Evolutionary conservation across 441 rosid species (phyloP).

Genomic region (Adansonia rubrostipa): DNA sequence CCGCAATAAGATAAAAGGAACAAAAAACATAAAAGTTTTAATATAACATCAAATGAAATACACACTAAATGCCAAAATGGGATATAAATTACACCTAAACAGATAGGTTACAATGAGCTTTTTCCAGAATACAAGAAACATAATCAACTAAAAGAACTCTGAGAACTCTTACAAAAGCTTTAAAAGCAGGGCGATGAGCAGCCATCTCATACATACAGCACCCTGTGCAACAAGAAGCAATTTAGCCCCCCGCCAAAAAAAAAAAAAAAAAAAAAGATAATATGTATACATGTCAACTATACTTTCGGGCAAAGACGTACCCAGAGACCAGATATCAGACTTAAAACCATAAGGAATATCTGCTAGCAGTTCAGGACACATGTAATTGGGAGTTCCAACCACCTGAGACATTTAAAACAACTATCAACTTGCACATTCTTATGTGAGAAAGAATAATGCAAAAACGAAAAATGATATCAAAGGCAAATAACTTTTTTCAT

Average conservation of each 20-base stretch:
- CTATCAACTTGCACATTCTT: constrained; percentile 19
- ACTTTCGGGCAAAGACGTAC: constrained; percentile 42
- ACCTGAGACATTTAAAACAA: constrained; percentile 50
- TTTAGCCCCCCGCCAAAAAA: constrained; percentile 30
- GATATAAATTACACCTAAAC: constrained; percentile 21
- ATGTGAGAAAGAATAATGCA: constrained; percentile 16
- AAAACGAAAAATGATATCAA: neutral
- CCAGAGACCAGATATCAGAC: constrained; percentile 97
- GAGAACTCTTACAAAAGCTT: constrained; percentile 86
- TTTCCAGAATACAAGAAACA: constrained; percentile 5
- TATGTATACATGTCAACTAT: constrained; percentile 9
- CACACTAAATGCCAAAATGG: neutral
- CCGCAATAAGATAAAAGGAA: constrained; percentile 14
- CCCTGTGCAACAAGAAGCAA: constrained; percentile 57
- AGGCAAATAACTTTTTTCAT: constrained; percentile 14
- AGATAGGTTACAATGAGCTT: neutral
- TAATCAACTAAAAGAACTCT: constrained; percentile 21
- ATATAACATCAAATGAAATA: neutral
- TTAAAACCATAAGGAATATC: constrained; percentile 98
- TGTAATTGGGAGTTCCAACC: constrained; percentile 98
- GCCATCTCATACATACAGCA: constrained; percentile 99
- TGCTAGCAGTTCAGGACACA: constrained; percentile 97
- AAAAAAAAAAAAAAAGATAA: neutral
- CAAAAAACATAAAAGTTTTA: neutral
- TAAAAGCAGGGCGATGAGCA: constrained; percentile 95